These are phyloP conservation scores for Komagataella pseudopastoris DNA, from an alignment of 805 yeast genomes.

Conservation along the genomic window DNA sequence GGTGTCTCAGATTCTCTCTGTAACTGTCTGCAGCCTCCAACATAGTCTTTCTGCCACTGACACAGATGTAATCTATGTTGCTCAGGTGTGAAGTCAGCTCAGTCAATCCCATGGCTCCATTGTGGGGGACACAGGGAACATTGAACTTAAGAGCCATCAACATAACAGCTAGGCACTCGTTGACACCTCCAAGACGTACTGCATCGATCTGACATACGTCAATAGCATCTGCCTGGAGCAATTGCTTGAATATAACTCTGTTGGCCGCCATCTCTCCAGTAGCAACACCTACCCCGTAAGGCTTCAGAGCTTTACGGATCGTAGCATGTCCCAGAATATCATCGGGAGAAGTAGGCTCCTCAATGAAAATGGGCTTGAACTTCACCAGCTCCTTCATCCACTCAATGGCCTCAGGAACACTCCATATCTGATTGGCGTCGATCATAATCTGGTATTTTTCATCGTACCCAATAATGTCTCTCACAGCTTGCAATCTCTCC, in stretches of 20 bases:
- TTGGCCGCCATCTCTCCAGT: slow-evolving; percentile 14
- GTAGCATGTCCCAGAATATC: slow-evolving; percentile 11
- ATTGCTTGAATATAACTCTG: slow-evolving; percentile 12
- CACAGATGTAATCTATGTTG: slow-evolving; percentile 10
- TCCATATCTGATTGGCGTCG: slow-evolving; percentile 14
- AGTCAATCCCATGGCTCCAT: slow-evolving; percentile 13
- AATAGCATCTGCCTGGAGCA: slow-evolving; percentile 11
- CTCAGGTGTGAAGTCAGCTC: slow-evolving; percentile 11
- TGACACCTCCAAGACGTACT: slow-evolving; percentile 11
- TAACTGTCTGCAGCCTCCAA: slow-evolving; percentile 10
- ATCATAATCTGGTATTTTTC: slow-evolving; percentile 10
- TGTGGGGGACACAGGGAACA: slow-evolving; percentile 11
- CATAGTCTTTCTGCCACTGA: slow-evolving; percentile 9
- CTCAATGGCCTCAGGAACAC: slow-evolving; percentile 12
- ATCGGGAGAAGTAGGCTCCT: slow-evolving; percentile 14
- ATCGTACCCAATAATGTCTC: slow-evolving; percentile 26
- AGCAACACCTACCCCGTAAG: slow-evolving; percentile 10
- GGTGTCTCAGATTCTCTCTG: slow-evolving; percentile 10
- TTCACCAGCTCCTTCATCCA: slow-evolving; percentile 9
- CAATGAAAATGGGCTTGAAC: slow-evolving; percentile 12
- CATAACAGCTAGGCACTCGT: slow-evolving; percentile 11
- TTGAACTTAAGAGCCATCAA: slow-evolving; percentile 10
- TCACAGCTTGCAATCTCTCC: slow-evolving; percentile 20
- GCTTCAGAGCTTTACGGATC: slow-evolving; percentile 10
- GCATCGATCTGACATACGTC: slow-evolving; percentile 12